Evolutionary conservation across 345 rosid species (phyloP).

Genomic region (Excoecaria cochinchinensis): DNA sequence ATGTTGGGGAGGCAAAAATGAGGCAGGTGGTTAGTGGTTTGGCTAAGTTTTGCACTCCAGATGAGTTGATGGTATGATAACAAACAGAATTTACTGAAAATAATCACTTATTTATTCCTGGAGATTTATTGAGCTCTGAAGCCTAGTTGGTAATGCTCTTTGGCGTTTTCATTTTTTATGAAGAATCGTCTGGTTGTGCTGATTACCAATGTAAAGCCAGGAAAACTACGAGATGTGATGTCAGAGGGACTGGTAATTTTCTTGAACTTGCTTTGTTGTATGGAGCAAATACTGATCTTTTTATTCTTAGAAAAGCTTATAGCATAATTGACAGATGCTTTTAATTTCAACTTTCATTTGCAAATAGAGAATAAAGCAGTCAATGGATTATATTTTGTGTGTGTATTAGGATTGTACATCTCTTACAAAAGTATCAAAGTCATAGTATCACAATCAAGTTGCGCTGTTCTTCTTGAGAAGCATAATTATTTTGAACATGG

Average conservation of each 20-base stretch:
- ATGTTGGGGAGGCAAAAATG: slow-evolving; percentile 78
- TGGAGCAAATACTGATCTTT: background rate
- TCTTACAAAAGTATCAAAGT: background rate
- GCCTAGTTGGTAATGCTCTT: slow-evolving; percentile 19
- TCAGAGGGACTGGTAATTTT: slow-evolving; percentile 91
- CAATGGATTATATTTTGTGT: background rate
- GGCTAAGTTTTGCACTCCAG: slow-evolving; percentile 87
- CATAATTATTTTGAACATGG: background rate
- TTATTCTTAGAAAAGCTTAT: background rate
- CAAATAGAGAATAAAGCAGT: background rate
- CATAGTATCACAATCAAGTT: background rate
- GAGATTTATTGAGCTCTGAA: slow-evolving; percentile 11
- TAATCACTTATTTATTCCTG: background rate
- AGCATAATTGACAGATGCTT: background rate
- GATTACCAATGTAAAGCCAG: slow-evolving; percentile 96
- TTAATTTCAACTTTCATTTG: background rate
- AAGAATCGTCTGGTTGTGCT: slow-evolving; percentile 78
- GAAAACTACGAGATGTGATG: slow-evolving; percentile 89
- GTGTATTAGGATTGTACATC: background rate
- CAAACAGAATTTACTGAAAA: slow-evolving; percentile 9
- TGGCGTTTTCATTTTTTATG: slow-evolving; percentile 31
- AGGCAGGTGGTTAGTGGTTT: slow-evolving; percentile 98
- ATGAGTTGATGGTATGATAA: slow-evolving; percentile 64
- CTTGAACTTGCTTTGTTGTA: slow-evolving; percentile 1
- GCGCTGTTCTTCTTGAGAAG: background rate